These are phyloP conservation scores for Epicoccum nigrum DNA, from an alignment of 2,329 filamentous ascomycete genomes.

Conservation along the genomic window DNA sequence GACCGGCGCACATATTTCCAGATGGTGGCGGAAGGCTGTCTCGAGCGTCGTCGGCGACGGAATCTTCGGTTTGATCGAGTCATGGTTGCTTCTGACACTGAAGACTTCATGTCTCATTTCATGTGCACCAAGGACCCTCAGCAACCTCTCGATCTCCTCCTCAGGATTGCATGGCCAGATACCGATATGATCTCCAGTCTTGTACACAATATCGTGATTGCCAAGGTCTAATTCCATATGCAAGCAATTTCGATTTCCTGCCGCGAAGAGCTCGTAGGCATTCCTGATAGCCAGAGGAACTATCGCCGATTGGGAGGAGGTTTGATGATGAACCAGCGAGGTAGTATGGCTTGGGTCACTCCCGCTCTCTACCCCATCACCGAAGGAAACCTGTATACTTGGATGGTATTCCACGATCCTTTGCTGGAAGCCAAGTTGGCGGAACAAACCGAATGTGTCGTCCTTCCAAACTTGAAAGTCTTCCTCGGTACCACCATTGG, in stretches of 20 bases:
- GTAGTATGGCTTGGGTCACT: conserved; percentile 22
- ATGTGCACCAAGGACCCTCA: conserved; percentile 36
- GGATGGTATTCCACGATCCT: conserved; percentile 44
- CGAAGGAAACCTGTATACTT: conserved; percentile 33
- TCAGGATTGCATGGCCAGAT: conserved; percentile 51
- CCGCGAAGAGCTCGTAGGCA: conserved; percentile 45
- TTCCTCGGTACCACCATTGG: conserved; percentile 51
- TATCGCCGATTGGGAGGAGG: conserved; percentile 40
- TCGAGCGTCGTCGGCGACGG: conserved; percentile 51
- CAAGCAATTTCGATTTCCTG: conserved; percentile 48
- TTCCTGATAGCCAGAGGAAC: conserved; percentile 40
- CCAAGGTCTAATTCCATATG: conserved; percentile 51
- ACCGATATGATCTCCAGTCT: conserved; percentile 53
- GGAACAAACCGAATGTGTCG: conserved; percentile 41
- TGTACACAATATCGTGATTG: conserved; percentile 48
- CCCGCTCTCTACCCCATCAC: conserved; percentile 10
- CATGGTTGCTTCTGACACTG: conserved; percentile 36
- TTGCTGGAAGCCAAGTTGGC: conserved; percentile 42
- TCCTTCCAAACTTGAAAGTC: conserved; percentile 53
- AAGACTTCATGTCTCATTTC: conserved; percentile 28
- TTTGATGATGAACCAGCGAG: conserved; percentile 39
- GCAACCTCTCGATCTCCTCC: conserved; percentile 45
- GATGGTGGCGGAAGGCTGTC: conserved; percentile 53
- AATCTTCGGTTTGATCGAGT: conserved; percentile 42
- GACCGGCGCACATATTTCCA: conserved; percentile 55